Evolutionary conservation across 441 rosid species (phyloP), one percentile per base, ranked within the genome.

Genomic region (Populus hybrid): DNA sequence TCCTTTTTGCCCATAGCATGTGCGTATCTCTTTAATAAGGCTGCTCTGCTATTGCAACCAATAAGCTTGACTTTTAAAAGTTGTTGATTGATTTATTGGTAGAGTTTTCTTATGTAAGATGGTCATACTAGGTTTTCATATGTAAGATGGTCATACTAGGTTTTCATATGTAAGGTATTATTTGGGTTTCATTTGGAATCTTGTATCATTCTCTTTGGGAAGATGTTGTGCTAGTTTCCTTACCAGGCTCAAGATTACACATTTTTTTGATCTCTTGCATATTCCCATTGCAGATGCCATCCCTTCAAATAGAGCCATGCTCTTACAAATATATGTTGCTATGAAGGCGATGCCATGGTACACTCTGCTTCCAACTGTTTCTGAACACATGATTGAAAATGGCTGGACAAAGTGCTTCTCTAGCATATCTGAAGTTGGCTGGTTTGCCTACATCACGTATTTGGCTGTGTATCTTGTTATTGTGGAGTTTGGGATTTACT

Each of bases 291-390:
- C 92, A 95, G 99, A 95, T 89, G 94, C 92, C 36, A 86, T 93
- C 67, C 99, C 99, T 74, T 81, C 98, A 30, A 91, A 67, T 66
- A 91, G 86, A 79, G 92, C 98, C 65, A 95, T 95, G 95, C 85
- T 88, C 69, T 79, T 91, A 85, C 99, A 95, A 83, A 94, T 95
- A 59, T 90, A 78, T 84, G 99, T 95, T 75, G 94, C 98, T 14
- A 94, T 94, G 99, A 93, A 95, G 85, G 91, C 99, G 34, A 92
- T 92, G 97, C 97, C 97, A 21, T 95, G 89, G 90, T 95, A 95
- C 87, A 78, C 83, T 82, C 88, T 83, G 72, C 94, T 95, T 78
- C 99, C 99, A 78, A 85, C 97, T 34, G 68, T 91, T 77, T 93
- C 99, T 2, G 99, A 95, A 78, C 78, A 82, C 86, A 89, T 95